phyloP scores from a whole-genome alignment of 2,329 filamentous ascomycete genomes.

The Fusarium phyllophilum region DNA sequence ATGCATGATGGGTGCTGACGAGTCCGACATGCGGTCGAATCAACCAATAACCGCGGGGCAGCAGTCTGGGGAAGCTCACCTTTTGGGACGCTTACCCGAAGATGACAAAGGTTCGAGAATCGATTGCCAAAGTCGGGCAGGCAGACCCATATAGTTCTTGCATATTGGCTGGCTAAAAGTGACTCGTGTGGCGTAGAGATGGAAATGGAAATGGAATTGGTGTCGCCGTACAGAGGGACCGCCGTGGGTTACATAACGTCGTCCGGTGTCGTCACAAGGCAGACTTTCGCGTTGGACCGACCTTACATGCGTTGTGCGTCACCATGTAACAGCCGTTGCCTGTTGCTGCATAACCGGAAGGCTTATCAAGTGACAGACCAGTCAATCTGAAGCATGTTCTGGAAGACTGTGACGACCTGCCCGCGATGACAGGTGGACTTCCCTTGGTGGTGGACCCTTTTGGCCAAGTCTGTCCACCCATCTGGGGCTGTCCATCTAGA shows the following conservation, averaged over 20 bases:
- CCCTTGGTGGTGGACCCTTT: conserved; percentile 12
- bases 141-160: neutral
- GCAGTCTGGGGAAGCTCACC: conserved; percentile 13
- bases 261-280: neutral
- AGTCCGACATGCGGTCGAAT: conserved; percentile 18
- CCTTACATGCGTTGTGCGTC: neutral
- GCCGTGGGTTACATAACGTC: neutral
- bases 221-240: neutral
- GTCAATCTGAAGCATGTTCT: conserved; percentile 2
- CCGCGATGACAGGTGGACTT: conserved; percentile 14
- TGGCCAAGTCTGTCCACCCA: conserved; percentile 11
- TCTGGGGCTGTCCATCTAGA: conserved; percentile 29
- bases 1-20: conserved; percentile 22
- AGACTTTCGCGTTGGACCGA: neutral
- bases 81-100: conserved; percentile 28
- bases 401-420: neutral
- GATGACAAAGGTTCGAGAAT: conserved; percentile 10
- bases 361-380: neutral
- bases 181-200: conserved; percentile 5
- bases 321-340: neutral
- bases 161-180: conserved; percentile 16
- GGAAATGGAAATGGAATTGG: conserved; percentile 5
- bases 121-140: neutral
- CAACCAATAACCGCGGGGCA: conserved; percentile 11
- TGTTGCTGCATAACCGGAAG: neutral